Evolutionary conservation across 495 filamentous ascomycete genomes (phyloP).

Genomic region (Penicillium cataractarum): DNA sequence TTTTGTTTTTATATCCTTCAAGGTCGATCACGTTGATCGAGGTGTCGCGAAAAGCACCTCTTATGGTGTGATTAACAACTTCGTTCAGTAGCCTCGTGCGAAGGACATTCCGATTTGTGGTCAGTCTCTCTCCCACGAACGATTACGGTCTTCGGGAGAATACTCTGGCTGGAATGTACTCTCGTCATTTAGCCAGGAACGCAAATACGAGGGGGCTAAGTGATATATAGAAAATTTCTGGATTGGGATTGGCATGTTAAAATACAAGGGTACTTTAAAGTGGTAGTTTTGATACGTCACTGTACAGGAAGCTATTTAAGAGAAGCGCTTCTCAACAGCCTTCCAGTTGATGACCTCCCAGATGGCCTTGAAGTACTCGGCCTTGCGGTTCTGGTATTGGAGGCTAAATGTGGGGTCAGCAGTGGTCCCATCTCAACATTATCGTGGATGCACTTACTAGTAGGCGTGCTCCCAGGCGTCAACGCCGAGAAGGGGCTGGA

Average conservation of each 20-base stretch:
- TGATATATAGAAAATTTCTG: slow-evolving; percentile 1
- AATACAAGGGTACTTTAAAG: slow-evolving; percentile 23
- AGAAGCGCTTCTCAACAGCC: slow-evolving; percentile 82
- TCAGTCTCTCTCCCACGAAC: not conserved
- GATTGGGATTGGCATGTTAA: slow-evolving; percentile 19
- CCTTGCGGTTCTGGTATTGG: slow-evolving; percentile 98
- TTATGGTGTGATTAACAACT: not conserved
- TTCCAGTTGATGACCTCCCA: slow-evolving; percentile 99
- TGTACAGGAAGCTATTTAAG: slow-evolving; percentile 27
- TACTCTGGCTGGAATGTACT: too few species aligned
- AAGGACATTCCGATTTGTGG: not conserved
- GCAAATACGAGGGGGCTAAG: not conserved
- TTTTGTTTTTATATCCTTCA: too few species aligned
- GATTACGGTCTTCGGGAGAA: too few species aligned
- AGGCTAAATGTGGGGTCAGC: slow-evolving; percentile 61
- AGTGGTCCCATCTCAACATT: slow-evolving; percentile 19
- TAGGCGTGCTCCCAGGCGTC: slow-evolving; percentile 97
- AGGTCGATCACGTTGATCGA: not conserved
- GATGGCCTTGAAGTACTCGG: slow-evolving; percentile 93
- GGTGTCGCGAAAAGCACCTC: not conserved
- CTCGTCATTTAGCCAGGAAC: not conserved
- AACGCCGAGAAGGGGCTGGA: slow-evolving; percentile 83
- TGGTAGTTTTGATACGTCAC: not conserved
- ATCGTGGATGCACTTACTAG: slow-evolving; percentile 51
- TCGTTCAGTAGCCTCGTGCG: not conserved